Percentiles rank a stretch among this genome's conserved stretches.
These are phyloP conservation scores for Epipyxis sp. DNA, from an alignment of 108 stramenopile species.

Conservation along the genomic window DNA sequence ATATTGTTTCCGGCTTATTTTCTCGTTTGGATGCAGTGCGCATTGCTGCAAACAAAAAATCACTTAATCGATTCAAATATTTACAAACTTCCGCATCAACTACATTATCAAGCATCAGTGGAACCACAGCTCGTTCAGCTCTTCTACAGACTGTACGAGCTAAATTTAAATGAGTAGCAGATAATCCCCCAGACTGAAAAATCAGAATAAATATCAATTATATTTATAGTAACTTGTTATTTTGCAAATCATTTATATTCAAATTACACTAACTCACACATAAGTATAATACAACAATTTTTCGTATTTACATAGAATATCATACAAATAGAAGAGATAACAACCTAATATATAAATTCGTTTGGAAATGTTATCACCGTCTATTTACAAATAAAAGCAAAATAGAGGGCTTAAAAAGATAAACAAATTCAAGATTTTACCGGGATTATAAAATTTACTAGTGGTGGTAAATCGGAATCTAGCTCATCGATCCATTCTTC, in stretches of 20 bases:
- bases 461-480: neutral
- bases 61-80: constrained; percentile 26
- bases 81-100: constrained; percentile 22
- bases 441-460: constrained; percentile 12
- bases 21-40: neutral
- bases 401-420: neutral
- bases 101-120: neutral
- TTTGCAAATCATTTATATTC: too few species aligned
- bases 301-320: too few species aligned
- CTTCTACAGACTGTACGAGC: constrained; percentile 16
- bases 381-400: neutral
- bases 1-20: constrained; percentile 6
- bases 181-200: constrained; percentile 21
- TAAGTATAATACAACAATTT: too few species aligned
- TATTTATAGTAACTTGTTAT: too few species aligned
- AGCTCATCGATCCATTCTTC: constrained; percentile 27
- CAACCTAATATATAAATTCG: too few species aligned
- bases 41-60: constrained; percentile 21
- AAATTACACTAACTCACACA: too few species aligned
- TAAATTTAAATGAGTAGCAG: constrained; percentile 2
- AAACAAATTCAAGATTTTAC: neutral
- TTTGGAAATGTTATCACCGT: neutral
- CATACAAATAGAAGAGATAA: too few species aligned
- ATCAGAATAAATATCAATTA: too few species aligned
- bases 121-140: constrained; percentile 22